phyloP scores from a whole-genome alignment of 2,329 filamentous ascomycete species.

The Cytospora leucostoma region DNA sequence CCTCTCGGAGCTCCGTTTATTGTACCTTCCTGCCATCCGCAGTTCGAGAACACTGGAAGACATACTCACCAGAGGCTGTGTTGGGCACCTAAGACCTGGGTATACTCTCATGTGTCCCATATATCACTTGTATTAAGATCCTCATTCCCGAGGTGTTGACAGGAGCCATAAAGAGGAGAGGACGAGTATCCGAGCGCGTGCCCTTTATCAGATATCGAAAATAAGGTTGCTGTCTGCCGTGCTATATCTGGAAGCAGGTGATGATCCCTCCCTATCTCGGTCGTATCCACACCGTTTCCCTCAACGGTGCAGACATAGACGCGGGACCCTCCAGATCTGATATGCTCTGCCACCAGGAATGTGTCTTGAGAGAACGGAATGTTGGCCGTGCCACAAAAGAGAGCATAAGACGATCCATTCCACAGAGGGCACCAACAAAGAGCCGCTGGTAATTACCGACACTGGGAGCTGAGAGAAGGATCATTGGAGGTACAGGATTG shows the following conservation, averaged over 20 bases:
- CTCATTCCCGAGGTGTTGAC: not conserved
- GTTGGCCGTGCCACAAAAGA: no score
- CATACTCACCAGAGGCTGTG: not conserved
- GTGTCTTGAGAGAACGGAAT: not conserved
- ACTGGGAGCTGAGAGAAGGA: not conserved
- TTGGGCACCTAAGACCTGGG: not conserved
- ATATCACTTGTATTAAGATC: not conserved
- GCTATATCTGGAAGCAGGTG: not conserved
- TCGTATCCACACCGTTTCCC: not conserved
- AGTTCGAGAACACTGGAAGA: not conserved
- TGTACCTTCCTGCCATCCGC: not conserved
- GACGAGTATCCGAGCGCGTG: not conserved
- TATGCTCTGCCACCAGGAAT: not conserved
- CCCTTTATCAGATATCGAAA: not conserved
- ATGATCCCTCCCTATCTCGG: not conserved
- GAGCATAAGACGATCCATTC: not conserved
- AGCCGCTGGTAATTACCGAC: not conserved
- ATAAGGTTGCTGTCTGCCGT: conserved; percentile 2
- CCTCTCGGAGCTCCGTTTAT: not conserved
- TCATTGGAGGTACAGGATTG: not conserved
- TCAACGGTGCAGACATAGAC: not conserved
- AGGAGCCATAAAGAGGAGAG: not conserved
- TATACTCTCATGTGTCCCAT: not conserved
- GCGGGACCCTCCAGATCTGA: not conserved
- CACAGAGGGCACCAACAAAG: not conserved